Evolutionary conservation across 2,329 filamentous ascomycete genomes (phyloP).

Genomic region (Ceratocystis harringtonii): DNA sequence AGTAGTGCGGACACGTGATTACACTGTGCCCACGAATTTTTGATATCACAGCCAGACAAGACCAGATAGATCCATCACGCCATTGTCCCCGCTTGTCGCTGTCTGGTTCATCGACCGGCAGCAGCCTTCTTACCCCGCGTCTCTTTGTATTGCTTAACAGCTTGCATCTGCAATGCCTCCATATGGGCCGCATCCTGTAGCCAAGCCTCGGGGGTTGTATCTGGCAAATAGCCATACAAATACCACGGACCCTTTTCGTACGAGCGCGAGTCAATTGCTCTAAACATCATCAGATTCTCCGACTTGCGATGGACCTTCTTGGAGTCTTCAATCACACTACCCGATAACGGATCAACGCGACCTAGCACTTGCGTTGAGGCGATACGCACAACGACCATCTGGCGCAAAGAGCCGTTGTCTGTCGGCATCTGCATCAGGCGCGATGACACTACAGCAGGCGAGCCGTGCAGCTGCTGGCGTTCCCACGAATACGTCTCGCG

Average conservation of each 20-base stretch:
- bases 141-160: conserved; percentile 24
- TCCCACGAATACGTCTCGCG: conserved; percentile 38
- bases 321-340: conserved; percentile 30
- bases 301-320: conserved; percentile 38
- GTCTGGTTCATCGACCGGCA: conserved; percentile 19
- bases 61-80: neutral
- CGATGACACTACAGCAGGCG: conserved; percentile 40
- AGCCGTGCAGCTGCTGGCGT: conserved; percentile 28
- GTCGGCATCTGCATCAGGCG: conserved; percentile 34
- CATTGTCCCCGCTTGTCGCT: neutral
- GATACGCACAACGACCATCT: conserved; percentile 48
- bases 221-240: conserved; percentile 47
- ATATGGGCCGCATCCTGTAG: conserved; percentile 10
- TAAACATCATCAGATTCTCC: conserved; percentile 51
- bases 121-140: conserved; percentile 20
- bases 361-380: conserved; percentile 39
- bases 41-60: neutral
- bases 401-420: conserved; percentile 28
- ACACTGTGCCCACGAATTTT: neutral
- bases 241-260: conserved; percentile 41
- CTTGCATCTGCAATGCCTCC: conserved; percentile 17
- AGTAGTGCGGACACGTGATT: neutral
- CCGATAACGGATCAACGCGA: conserved; percentile 27
- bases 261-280: conserved; percentile 31
- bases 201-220: conserved; percentile 35